Base-by-base conservation (phyloP, 371 early-diverging fungal species). In the Mycotypha africana region DNA sequence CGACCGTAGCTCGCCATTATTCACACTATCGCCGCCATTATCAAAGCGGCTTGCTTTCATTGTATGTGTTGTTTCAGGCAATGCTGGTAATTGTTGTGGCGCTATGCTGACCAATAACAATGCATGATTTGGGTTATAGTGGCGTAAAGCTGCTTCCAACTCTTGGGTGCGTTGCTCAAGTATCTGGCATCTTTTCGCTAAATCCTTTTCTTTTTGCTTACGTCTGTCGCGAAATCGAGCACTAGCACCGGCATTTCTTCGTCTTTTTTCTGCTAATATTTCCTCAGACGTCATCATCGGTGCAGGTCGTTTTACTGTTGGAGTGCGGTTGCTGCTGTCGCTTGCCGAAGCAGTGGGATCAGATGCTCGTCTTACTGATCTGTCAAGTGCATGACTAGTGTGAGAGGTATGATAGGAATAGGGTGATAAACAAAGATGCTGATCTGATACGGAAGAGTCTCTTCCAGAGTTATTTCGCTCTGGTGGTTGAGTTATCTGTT, bases 151-250 rank as follows among this genome's bases (percentile, higher is more conserved):
- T 23, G 49, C 40, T 35, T 71, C 70, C 8, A 78, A 44, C 30
- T 60, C 60, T 38, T 56, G 51, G 14, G 77, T 62, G 11, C 66
- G 56, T 17, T 66, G 56, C 46, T 84, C 82, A 9, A 84, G 52
- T 14, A 53, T 58, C 42, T 65, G 30, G 38, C 79, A 81, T 42
- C 62, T 60, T 14, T 74, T 75, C 26, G 60, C 62, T 38, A 74
- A 66, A 35, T 79, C 79, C 4, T 65, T 54, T 34, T 79, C 79
- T 28, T 76, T 62, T 45, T 81, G 79, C 45, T 79, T 79, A 17
- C 79, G 70, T 23, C 79, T 72, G 49, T 76, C 79, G 31, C 79
- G 65, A 36, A 79, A 79, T 7, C 79, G 58, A 24, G 76, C 76
- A 6, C 73, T 72, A 0, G 79, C 79, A 19, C 71, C 71, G 28